Conservation (phyloP, 768 basidiomycete species). For the Daedaleopsis nitida region DNA sequence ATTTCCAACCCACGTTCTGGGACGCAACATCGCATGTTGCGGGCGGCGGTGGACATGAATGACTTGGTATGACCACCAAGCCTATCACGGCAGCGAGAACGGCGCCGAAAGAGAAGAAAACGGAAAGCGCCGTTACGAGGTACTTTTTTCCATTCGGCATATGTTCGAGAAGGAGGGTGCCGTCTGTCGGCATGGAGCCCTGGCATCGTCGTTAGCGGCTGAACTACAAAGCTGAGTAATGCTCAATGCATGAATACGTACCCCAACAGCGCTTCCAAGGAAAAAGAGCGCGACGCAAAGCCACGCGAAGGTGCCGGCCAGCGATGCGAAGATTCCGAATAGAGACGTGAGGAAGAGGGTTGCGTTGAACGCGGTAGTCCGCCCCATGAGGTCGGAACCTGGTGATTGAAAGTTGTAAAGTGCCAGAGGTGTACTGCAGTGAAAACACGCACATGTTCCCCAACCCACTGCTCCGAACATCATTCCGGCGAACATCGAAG, state of each 20-base stretch:
- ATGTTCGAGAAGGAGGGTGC: slow-evolving; percentile 89
- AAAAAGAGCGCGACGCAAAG: slow-evolving; percentile 83
- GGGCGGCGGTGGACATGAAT: slow-evolving; percentile 57
- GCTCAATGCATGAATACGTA: slow-evolving; percentile 39
- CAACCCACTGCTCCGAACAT: slow-evolving; percentile 92
- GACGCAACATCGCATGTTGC: slow-evolving; percentile 62
- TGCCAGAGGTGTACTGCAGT: too few relatives aligned
- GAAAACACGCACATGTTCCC: slow-evolving; percentile 70
- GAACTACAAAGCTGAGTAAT: neutral
- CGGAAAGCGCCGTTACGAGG: slow-evolving; percentile 85
- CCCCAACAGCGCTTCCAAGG: slow-evolving; percentile 92
- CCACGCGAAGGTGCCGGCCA: slow-evolving; percentile 63
- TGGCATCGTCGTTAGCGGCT: slow-evolving; percentile 29
- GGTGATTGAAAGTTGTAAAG: neutral
- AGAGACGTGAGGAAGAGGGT: slow-evolving; percentile 89
- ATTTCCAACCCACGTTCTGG: slow-evolving; percentile 89
- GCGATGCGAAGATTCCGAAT: slow-evolving; percentile 82
- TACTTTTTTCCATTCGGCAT: slow-evolving; percentile 92
- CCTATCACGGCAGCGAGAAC: slow-evolving; percentile 84
- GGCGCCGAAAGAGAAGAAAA: slow-evolving; percentile 96
- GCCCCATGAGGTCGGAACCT: slow-evolving; percentile 88
- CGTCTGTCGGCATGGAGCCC: slow-evolving; percentile 97
- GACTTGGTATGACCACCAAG: slow-evolving; percentile 74
- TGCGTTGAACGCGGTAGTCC: slow-evolving; percentile 88
- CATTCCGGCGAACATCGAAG: slow-evolving; percentile 95